Conservation (phyloP, 192 early-diverging fungal species). For the Coemansia guatemalensis region DNA sequence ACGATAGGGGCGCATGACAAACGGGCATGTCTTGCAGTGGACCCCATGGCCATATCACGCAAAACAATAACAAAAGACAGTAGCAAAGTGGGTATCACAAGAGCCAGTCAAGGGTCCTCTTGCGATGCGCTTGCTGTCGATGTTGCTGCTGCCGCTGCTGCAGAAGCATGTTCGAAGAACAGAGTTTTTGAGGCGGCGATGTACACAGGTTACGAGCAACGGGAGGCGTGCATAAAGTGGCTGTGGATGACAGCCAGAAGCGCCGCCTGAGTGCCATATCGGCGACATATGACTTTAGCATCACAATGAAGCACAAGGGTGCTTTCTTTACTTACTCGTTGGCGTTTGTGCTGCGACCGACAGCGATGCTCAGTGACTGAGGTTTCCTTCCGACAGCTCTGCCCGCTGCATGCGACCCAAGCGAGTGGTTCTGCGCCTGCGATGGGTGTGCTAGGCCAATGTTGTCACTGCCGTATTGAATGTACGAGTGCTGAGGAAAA, state of each 20-base stretch:
- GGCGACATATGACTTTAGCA: slow-evolving; percentile 16
- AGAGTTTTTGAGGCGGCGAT: slow-evolving; percentile 3
- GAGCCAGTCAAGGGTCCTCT: not conserved
- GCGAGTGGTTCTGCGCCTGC: slow-evolving; percentile 13
- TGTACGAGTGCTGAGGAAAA: slow-evolving; percentile 5
- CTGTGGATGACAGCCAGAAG: slow-evolving; percentile 21
- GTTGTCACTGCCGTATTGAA: not conserved
- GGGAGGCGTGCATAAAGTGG: slow-evolving; percentile 43
- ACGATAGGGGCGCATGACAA: not conserved
- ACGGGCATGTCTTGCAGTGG: not conserved
- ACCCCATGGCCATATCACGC: slow-evolving; percentile 27
- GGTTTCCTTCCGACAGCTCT: slow-evolving; percentile 29
- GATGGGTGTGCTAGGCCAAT: not conserved
- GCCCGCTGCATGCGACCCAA: slow-evolving; percentile 18
- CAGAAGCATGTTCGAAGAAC: not conserved
- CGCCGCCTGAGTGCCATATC: slow-evolving; percentile 12
- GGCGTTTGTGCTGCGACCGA: slow-evolving; percentile 17
- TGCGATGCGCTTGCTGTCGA: no score
- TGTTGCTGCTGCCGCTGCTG: not conserved
- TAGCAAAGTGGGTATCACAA: not conserved
- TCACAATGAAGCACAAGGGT: not conserved
- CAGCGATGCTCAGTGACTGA: slow-evolving; percentile 50
- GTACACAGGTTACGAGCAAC: slow-evolving; percentile 27
- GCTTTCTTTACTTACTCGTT: slow-evolving; percentile 45
- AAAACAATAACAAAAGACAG: slow-evolving; percentile 13